Evolutionary conservation across 129 eudicot species (phyloP), one percentile per base, ranked within the genome.

Genomic region (Escallonia rubra): DNA sequence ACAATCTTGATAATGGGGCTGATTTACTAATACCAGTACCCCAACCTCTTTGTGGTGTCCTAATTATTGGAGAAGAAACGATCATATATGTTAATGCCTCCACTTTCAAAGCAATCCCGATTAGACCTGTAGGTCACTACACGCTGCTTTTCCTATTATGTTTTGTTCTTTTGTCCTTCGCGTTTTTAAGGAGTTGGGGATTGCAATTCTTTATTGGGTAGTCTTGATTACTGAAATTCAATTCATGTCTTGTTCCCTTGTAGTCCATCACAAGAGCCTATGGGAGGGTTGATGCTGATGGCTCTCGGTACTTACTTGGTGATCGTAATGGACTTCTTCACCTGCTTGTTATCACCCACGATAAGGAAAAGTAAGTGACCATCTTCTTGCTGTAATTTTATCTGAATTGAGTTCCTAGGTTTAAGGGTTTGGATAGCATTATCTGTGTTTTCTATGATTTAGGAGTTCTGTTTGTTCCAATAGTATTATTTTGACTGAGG

Each of bases 1-100:
- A 89, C 75, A 93, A 93, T 85, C 99, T 93, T 67, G 99, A 93
- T 74, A 93, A 93, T 61, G 99, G 99, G 51, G 96, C 99, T 66
- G 92, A 86, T 72, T 79, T 93, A 78, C 78, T 93, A 59, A 93
- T 93, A 60, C 99, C 99, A 43, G 99, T 93, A 53, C 99, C 99
- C 38, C 92, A 96, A 59, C 99, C 99, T 39, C 80, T 93, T 62
- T 87, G 99, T 71, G 99, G 99, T 64, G 99, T 93, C 42, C 82
- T 93, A 44, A 93, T 93, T 64, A 90, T 93, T 39, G 99, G 99
- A 45, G 99, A 93, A 77, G 99, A 89, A 81, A 93, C 96, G 6
- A 93, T 93, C 45, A 96, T 93, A 41, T 93, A 93, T 56, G 86
- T 96, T 68, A 93, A 96, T 77, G 99, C 99, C 59, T 80, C 96